These are phyloP conservation scores for Zanthoxylum bungeanum DNA, from an alignment of 345 rosid species.

Conservation along the genomic window DNA sequence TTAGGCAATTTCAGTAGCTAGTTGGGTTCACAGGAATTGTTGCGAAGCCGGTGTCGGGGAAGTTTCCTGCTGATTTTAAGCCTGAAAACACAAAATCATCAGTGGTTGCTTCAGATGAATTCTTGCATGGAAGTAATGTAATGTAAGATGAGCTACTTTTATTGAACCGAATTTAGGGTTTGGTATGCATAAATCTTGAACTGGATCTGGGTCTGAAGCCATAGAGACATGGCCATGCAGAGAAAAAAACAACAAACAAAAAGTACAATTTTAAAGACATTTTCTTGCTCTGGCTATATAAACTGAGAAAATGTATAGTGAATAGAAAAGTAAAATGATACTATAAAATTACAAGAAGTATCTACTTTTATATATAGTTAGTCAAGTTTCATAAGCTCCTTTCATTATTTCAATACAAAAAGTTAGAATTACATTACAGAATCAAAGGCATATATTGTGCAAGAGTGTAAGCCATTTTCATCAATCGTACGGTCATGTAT, in stretches of 20 bases:
- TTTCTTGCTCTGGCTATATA: too few species aligned
- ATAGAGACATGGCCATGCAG: conserved; percentile 8
- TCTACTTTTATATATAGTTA: background rate
- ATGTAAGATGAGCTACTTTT: conserved; percentile 13
- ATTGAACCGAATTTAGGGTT: conserved; percentile 19
- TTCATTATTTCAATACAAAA: background rate
- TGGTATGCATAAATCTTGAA: conserved; percentile 54
- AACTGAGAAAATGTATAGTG: background rate
- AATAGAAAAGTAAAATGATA: conserved; percentile 16
- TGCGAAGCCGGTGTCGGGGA: conserved; percentile 37
- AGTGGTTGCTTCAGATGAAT: conserved; percentile 36
- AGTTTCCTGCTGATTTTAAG: conserved; percentile 36
- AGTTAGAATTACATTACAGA: conserved; percentile 1
- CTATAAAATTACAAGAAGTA: background rate
- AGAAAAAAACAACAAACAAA: background rate
- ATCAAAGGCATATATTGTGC: conserved; percentile 7
- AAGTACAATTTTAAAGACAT: conserved; percentile 19
- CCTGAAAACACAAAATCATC: conserved; percentile 54
- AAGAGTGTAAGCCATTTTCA: background rate
- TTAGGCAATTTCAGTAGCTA: too few species aligned
- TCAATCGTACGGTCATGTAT: background rate
- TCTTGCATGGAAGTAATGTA: conserved; percentile 44
- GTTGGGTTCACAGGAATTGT: conserved; percentile 33
- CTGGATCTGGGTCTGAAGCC: conserved; percentile 60
- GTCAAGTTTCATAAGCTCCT: background rate